Evolutionary conservation across 441 rosid genomes (phyloP), one percentile per base, ranked within the genome.

Genomic region (Populus hybrid): DNA sequence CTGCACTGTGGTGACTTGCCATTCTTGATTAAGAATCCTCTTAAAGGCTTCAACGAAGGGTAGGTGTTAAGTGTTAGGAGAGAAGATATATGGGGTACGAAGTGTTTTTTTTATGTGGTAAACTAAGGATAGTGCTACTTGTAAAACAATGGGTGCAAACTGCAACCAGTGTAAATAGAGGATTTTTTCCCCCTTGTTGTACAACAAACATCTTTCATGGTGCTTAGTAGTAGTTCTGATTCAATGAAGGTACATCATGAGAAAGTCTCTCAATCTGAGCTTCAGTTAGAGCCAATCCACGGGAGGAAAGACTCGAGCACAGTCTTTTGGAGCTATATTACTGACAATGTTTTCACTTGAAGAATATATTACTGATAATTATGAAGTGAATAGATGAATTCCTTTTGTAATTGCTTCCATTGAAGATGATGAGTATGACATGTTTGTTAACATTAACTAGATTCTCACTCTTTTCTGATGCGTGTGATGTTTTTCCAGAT

Each of bases 401-500:
- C 2, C 59, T 50, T 53, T 53, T 53, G 0, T 53, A 53, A 53
- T 6, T 53, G 61, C 61, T 53, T 53, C 61, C 61, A 18, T 18
- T 53, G 21, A 53, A 53, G 61, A 53, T 53, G 61, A 16, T 53
- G 59, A 16, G 59, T 6, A 7, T 2, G 6, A 5, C 61, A 18
- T 16, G 61, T 53, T 18, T 53, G 21, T 53, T 53, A 53, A 53
- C 1, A 53, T 53, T 53, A 53, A 53, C 61, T 53, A 6, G 61
- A 53, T 53, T 53, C 61, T 53, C 61, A 53, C 61, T 53, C 11
- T 50, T 16, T 18, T 18, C 61, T 59, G 64, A 26, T 61, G 61
- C 29, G 64, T 68, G 53, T 36, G 24, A 65, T 68, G 9, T 21
- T 63, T 66, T 16, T 79, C 83, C 86, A 91, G 92, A 76, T 91